Base-by-base conservation (phyloP, 202 grass and related monocot species). In the Alloteropsis angusta region DNA sequence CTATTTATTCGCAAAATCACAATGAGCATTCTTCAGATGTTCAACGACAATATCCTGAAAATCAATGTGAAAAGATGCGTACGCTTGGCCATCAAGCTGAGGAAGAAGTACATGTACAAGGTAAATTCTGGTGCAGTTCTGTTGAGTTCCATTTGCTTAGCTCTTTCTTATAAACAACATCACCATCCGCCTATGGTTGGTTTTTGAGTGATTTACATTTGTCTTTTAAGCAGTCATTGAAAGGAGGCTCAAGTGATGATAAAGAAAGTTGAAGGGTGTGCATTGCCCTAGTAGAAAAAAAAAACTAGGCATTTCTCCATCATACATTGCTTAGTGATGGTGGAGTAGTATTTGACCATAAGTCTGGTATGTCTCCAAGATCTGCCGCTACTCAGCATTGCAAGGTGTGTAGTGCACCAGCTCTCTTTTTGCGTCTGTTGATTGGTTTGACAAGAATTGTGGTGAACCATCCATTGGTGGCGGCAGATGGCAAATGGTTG, bases 21-120 rank as follows among this genome's bases (percentile, higher is more conserved):
- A 32, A 53, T 77, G 69, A 56, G 44, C 23, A 71, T 61, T 64
- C 16, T 75, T 79, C 77, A 99, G 96, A 99, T 99, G 90, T 99
- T 99, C 80, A 99, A 99, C 47, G 96, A 99, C 60, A 99, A 99
- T 73, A 17, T 91, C 72, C 82, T 99, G 76, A 91, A 99, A 75
- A 90, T 99, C 68, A 90, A 93, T 86, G 89, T 99, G 46, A 99
- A 91, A 82, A 90, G 96, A 89, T 99, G 96, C 0, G 72, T 95
- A 70, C 86, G 82, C 39, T 68, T 95, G 84, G 96, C 96, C 58
- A 83, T 99, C 79, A 98, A 94, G 82, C 52, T 98, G 83, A 93
- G 92, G 92, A 99, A 95, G 86, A 95, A 93, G 78, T 95, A 89
- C 74, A 46, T 49, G 53, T 71, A 91, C 89, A 99, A 93, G 90